Evolutionary conservation across 75 land plant species (phyloP).

Genomic region (Pinus tabuliformis): DNA sequence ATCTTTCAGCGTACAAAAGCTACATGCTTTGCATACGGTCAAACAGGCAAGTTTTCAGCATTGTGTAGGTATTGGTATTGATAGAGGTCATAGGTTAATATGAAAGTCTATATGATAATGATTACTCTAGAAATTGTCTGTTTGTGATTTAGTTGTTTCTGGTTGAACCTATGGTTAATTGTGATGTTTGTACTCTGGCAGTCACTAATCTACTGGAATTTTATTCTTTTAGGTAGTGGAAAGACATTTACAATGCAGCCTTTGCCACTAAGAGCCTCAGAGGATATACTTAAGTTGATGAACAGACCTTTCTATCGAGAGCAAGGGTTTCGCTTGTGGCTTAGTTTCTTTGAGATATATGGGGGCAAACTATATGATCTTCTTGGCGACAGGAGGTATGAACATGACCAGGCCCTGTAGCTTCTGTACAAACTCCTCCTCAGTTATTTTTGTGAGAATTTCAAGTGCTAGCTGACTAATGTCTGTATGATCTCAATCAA

Average conservation of each 20-base stretch:
- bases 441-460: no score
- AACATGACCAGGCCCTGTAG: constrained; percentile 2
- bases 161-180: neutral
- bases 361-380: constrained; percentile 99
- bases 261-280: constrained; percentile 82
- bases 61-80: neutral
- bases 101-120: neutral
- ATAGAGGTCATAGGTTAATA: neutral
- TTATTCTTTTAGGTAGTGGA: constrained; percentile 80
- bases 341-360: constrained; percentile 98
- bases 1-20: constrained; percentile 96
- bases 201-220: neutral
- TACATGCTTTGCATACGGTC: constrained; percentile 99
- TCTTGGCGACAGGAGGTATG: constrained; percentile 92
- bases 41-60: constrained; percentile 60
- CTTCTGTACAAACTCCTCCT: no score
- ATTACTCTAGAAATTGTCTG: neutral
- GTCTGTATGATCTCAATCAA: no score
- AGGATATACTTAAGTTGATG: constrained; percentile 79
- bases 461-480: no score
- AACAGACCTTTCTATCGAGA: constrained; percentile 71
- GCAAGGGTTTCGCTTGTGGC: constrained; percentile 85
- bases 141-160: neutral
- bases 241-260: constrained; percentile 99
- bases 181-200: neutral